phyloP scores from a whole-genome alignment of 495 filamentous ascomycete species.

The Xylaria bambusicola region DNA sequence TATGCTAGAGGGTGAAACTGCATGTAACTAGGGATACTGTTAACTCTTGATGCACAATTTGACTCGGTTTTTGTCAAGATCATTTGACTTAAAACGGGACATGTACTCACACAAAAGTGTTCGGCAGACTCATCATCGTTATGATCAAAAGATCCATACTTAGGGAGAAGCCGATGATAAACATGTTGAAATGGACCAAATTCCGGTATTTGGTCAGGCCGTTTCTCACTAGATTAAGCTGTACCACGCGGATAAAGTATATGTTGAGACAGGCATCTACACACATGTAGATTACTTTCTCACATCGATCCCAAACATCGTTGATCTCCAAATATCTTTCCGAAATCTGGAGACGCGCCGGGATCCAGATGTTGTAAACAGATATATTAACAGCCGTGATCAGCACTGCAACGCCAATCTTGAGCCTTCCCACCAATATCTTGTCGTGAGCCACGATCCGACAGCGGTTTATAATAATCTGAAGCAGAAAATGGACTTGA shows the following conservation, averaged over 20 bases:
- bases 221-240: conserved; percentile 45
- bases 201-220: conserved; percentile 52
- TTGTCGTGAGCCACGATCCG: conserved; percentile 43
- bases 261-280: conserved; percentile 50
- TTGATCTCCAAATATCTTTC: conserved; percentile 38
- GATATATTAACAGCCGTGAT: conserved; percentile 50
- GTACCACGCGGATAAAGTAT: conserved; percentile 52
- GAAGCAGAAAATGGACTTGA: conserved; percentile 46
- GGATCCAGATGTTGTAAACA: conserved; percentile 55
- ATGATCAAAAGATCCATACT: conserved; percentile 45
- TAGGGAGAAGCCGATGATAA: conserved; percentile 52
- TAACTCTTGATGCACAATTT: neutral
- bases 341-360: conserved; percentile 43
- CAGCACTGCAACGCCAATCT: conserved; percentile 36
- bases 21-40: conserved; percentile 33
- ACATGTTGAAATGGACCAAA: conserved; percentile 52
- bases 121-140: conserved; percentile 32
- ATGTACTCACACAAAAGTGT: conserved; percentile 31
- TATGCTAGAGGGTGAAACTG: conserved; percentile 57
- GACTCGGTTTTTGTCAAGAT: neutral
- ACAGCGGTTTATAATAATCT: conserved; percentile 54
- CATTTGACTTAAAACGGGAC: no score
- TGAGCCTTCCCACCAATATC: conserved; percentile 30
- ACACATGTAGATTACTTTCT: conserved; percentile 51
- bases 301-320: conserved; percentile 50